A percentile compares a stretch with the other conserved stretches of the same genome.
Evolutionary conservation across 768 basidiomycete species (phyloP).

Genomic region (Macrolepiota fuliginosa): DNA sequence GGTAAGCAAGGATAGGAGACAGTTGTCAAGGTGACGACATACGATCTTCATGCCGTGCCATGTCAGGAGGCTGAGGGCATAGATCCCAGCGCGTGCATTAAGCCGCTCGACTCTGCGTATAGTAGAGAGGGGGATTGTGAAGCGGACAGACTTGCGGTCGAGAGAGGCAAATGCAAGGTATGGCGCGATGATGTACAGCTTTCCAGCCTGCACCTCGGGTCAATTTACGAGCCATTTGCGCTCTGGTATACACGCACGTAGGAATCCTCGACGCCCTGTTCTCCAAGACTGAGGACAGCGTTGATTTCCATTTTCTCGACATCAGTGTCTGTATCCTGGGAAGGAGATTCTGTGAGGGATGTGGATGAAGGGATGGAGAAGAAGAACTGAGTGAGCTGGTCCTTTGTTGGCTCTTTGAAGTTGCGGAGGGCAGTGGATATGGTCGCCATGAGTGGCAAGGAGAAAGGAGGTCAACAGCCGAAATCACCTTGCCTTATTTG

Average conservation of each 20-base stretch:
- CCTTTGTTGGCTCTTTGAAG: conserved; percentile 91
- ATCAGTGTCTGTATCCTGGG: conserved; percentile 32
- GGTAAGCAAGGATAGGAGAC: not conserved
- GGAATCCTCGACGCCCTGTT: conserved; percentile 80
- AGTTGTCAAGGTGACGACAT: conserved; percentile 22
- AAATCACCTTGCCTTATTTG: conserved; percentile 6
- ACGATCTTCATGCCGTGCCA: conserved; percentile 97
- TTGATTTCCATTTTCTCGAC: conserved; percentile 83
- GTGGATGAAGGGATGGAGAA: conserved; percentile 71
- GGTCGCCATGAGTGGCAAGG: conserved; percentile 52
- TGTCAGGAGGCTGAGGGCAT: conserved; percentile 90
- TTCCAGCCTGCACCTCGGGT: conserved; percentile 67
- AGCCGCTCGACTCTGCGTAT: conserved; percentile 92
- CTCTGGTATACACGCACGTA: conserved; percentile 61
- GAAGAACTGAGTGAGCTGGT: conserved; percentile 80
- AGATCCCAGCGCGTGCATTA: conserved; percentile 91
- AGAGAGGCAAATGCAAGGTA: conserved; percentile 89
- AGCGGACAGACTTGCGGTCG: conserved; percentile 89
- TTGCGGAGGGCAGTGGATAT: conserved; percentile 87
- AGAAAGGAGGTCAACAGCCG: not conserved
- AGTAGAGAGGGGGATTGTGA: conserved; percentile 89
- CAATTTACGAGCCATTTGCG: not conserved
- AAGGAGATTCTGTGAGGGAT: conserved; percentile 14
- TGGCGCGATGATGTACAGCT: conserved; percentile 83
- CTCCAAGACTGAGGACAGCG: conserved; percentile 79